Evolutionary conservation across 129 eudicot species (phyloP), one percentile per base, ranked within the genome.

Genomic region (Tagetes erecta): DNA sequence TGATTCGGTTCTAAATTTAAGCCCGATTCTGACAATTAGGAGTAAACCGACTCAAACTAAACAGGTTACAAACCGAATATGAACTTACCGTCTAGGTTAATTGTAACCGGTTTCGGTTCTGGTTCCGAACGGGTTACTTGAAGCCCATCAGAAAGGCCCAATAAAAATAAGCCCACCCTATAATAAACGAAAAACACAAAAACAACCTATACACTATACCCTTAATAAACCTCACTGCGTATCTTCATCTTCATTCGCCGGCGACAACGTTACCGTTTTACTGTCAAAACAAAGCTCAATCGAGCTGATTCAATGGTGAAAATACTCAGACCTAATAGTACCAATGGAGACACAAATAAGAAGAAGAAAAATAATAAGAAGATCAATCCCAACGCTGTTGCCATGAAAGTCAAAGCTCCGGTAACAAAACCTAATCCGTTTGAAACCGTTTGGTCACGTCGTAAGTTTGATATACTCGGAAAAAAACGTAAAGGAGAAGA

Each of bases 391-490:
- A 85, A 84, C 49, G 41, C 86, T 36, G 77, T 85, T n/a, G 83
- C 91, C 30, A 95, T 83, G 96, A 91, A 88, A 75, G 78, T 46
- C 44, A 82, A 91, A 83, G 87, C 84, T 67, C 86, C 88, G 3
- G 37, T 12, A 0, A 31, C 77, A 31, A 82, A 87, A 73, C 82
- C 80, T 2, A 95, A 95, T 78, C 97, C 96, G 0, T 95, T 95
- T 49, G 99, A 95, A 76, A 85, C 94, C 64, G 87, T 95, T 33
- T 91, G 99, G 99, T 83, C 96, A 6, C 89, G 99, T 30, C 89
- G 92, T 52, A 95, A 95, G 46, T 95, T 95, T 64, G 89, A 91
- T 71, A 77, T 95, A 14, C 83, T 95, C 47, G 99, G 99, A 30
- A 91, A 87, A 73, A 95, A 91, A 34, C 91, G 97, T 14, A 91